Evolutionary conservation across 768 basidiomycete genomes (phyloP).

Genomic region (Candolleomyces eurysporus): DNA sequence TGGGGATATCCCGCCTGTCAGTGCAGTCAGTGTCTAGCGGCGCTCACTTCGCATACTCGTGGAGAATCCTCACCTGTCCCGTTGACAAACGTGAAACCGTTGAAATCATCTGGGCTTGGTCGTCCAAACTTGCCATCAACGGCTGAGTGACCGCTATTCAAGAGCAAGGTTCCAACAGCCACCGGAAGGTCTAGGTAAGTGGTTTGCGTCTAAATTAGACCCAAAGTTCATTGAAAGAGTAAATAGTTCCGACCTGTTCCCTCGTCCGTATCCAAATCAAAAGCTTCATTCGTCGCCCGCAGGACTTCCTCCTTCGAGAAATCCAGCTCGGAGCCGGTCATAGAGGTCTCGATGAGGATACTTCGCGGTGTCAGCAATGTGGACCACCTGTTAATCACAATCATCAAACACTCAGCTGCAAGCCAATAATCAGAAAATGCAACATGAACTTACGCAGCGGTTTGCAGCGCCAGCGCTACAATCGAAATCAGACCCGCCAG

Average conservation of each 20-base stretch:
- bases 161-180: background rate
- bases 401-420: background rate
- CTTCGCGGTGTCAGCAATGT: background rate
- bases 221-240: background rate
- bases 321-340: background rate
- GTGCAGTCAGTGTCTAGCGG: background rate
- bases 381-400: background rate
- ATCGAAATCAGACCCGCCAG: background rate
- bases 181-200: background rate
- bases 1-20: background rate
- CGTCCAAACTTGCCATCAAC: background rate
- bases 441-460: background rate
- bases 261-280: background rate
- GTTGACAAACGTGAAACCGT: background rate
- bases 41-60: background rate
- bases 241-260: background rate
- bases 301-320: background rate
- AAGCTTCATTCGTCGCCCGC: background rate
- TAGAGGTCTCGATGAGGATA: background rate
- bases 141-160: background rate
- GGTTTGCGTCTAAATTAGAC: background rate
- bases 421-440: background rate
- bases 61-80: background rate
- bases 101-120: background rate
- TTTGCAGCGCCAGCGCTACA: background rate